Evolutionary conservation across 1,284 basidiomycete species (phyloP), one percentile per base, ranked within the genome.

Genomic region (Gymnopus androsaceus): DNA sequence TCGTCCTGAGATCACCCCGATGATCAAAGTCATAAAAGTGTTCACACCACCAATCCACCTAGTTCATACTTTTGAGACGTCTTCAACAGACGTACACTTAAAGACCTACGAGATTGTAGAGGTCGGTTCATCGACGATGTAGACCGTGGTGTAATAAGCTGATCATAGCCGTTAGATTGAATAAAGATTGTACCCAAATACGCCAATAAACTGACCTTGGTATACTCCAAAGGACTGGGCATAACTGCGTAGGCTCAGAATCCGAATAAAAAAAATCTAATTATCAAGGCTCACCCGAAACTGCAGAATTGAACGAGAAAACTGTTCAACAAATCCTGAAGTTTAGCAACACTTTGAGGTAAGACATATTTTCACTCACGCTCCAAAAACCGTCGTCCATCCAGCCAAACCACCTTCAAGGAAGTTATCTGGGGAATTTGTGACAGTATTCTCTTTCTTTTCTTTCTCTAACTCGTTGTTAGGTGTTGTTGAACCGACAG

Each of bases 31-130:
- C 19, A 80, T 60, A 55, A 73, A 76, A n/a, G 73, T 67, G 59
- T 73, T 78, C 12, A 75, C 64, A 27, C 79, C 77, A 36, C 81
- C 81, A 59, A 83, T 79, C 81, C 81, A 83, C 19, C 74, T 75
- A n/a, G n/a, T n/a, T n/a, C n/a, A n/a, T n/a, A n/a, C n/a, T n/a
- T n/a, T n/a, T n/a, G n/a, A n/a, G n/a, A n/a, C n/a, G n/a, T n/a
- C n/a, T n/a, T n/a, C n/a, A n/a, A n/a, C n/a, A n/a, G n/a, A n/a
- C n/a, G n/a, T n/a, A n/a, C n/a, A n/a, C n/a, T n/a, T n/a, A n/a
- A n/a, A 23, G 19, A 45, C 75, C 58, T 52, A 70, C 75, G 75
- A 69, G 44, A 76, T 70, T 5, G 66, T 55, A 21, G 75, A 76
- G 1, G 75, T 58, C 5, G 68, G 69, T 11, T 64, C 63, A 21